Evolutionary conservation across 2,329 filamentous ascomycete species (phyloP).

Genomic region (Colletotrichum magnum): DNA sequence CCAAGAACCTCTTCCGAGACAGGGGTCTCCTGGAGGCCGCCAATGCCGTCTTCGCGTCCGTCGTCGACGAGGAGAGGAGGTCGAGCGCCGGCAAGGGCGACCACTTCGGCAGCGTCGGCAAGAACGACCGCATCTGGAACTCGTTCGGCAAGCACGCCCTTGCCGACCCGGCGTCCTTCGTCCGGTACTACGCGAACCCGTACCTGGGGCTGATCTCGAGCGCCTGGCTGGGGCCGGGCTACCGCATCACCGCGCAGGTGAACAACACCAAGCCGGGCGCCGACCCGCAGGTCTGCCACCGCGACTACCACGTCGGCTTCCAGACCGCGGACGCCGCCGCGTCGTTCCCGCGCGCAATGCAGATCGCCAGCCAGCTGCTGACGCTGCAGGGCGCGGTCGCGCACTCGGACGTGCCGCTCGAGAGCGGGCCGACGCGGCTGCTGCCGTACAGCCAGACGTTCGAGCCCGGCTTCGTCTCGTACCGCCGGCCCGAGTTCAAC

Average conservation of each 20-base stretch:
- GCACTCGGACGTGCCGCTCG: conserved; percentile 71
- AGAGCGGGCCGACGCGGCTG: conserved; percentile 72
- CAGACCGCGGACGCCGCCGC: conserved; percentile 63
- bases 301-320: conserved; percentile 77
- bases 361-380: conserved; percentile 68
- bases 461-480: conserved; percentile 70
- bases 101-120: conserved; percentile 70
- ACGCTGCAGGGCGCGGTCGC: conserved; percentile 76
- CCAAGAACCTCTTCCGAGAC: conserved; percentile 65
- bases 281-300: conserved; percentile 69
- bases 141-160: conserved; percentile 74
- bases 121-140: conserved; percentile 76
- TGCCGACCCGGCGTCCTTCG: conserved; percentile 65
- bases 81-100: conserved; percentile 62
- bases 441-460: conserved; percentile 73
- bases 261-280: conserved; percentile 74
- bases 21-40: conserved; percentile 57
- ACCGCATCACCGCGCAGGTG: conserved; percentile 73
- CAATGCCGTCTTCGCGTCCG: conserved; percentile 61
- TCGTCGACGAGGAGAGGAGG: conserved; percentile 61
- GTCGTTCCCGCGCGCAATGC: conserved; percentile 65
- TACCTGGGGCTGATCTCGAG: conserved; percentile 67
- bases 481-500: conserved; percentile 65
- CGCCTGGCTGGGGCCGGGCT: conserved; percentile 72
- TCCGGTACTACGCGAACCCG: conserved; percentile 72